Conservation (phyloP, 257 asterid genomes). For the Primulina eburnea region DNA sequence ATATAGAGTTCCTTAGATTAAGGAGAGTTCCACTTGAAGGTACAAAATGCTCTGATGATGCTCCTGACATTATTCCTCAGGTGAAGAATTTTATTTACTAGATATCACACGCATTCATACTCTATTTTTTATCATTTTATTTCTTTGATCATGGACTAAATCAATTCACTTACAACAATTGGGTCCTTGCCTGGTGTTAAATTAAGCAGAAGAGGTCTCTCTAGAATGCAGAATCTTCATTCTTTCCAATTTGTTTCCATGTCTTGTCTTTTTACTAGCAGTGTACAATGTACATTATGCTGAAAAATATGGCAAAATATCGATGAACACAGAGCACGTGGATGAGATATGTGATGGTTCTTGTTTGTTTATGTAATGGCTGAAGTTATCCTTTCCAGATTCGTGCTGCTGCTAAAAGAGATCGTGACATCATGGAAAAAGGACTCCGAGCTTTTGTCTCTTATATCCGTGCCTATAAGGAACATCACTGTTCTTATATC, state of each 20-base stretch:
- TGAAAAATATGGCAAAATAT: not conserved
- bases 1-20: slow-evolving; percentile 67
- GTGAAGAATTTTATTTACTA: slow-evolving; percentile 30
- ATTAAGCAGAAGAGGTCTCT: not conserved
- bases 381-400: slow-evolving; percentile 42
- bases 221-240: not conserved
- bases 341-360: not conserved
- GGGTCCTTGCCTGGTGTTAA: not conserved
- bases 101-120: not conserved
- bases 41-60: slow-evolving; percentile 53
- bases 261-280: not conserved
- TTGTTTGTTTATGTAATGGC: slow-evolving; percentile 21
- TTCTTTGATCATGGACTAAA: not conserved
- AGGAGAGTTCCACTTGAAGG: slow-evolving; percentile 74
- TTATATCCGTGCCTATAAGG: slow-evolving; percentile 87
- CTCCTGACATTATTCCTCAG: slow-evolving; percentile 67
- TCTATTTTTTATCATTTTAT: not conserved
- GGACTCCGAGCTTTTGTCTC: slow-evolving; percentile 93
- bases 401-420: slow-evolving; percentile 72
- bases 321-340: not conserved
- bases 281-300: not conserved
- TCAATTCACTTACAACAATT: too few relatives aligned
- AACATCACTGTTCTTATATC: slow-evolving; percentile 79
- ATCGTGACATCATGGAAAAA: slow-evolving; percentile 95
- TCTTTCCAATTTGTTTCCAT: not conserved